Conservation (phyloP, 2,329 filamentous ascomycete species). For the Colletotrichum incanum region DNA sequence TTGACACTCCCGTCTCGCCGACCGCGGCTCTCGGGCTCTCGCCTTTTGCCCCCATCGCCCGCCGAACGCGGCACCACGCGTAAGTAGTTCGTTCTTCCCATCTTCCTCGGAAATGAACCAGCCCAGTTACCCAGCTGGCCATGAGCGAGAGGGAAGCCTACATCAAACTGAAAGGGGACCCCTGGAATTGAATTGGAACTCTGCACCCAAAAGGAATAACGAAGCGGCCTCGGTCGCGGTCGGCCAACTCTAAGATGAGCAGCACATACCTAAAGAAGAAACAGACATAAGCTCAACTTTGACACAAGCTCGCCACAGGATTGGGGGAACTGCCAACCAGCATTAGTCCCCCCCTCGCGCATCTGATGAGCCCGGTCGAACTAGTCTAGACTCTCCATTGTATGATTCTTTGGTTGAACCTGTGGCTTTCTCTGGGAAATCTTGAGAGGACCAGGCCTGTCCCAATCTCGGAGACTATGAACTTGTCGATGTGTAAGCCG, state of each 20-base stretch:
- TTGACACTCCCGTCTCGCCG: constrained; percentile 3
- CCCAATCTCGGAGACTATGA: neutral
- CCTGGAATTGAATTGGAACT: neutral
- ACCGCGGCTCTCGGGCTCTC: constrained; percentile 11
- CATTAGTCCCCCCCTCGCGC: neutral
- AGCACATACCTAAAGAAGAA: constrained; percentile 5
- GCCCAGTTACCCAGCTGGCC: neutral
- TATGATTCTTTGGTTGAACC: neutral
- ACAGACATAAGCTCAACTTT: neutral
- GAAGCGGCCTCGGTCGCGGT: neutral
- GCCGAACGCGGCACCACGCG: neutral
- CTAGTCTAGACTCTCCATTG: neutral
- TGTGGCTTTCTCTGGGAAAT: neutral
- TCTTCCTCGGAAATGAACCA: constrained; percentile 9
- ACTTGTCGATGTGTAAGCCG: neutral
- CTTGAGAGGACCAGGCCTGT: neutral
- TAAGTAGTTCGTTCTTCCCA: neutral
- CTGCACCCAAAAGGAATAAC: neutral
- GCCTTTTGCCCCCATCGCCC: neutral
- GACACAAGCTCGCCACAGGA: neutral
- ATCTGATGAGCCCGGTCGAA: constrained; percentile 1
- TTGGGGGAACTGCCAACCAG: neutral
- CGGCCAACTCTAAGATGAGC: constrained; percentile 8
- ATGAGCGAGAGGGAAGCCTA: neutral
- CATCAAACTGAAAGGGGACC: neutral